These are phyloP conservation scores for Crithidia thermophila DNA, from an alignment of 208 protist genomes.

Conservation along the genomic window DNA sequence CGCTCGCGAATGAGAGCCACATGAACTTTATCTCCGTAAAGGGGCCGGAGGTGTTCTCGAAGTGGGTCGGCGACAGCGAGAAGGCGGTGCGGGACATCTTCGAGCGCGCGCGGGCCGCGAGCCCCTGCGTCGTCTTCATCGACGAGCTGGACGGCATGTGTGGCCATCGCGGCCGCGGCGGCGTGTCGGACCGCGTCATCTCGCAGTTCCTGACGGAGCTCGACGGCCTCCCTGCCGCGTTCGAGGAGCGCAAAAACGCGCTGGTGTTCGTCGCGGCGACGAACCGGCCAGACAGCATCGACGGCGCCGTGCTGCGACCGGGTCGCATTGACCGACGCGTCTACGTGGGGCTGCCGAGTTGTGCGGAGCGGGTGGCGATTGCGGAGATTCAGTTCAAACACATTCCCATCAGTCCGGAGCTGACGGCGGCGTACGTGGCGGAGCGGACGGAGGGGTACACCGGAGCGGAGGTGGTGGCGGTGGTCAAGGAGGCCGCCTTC, in stretches of 20 bases:
- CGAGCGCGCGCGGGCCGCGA: conserved; percentile 36
- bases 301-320: conserved; percentile 91
- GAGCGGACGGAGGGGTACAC: conserved; percentile 82
- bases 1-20: conserved; percentile 96
- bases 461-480: conserved; percentile 93
- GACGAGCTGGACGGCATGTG: conserved; percentile 99
- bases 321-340: conserved; percentile 93
- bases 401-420: conserved; percentile 54
- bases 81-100: conserved; percentile 99
- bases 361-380: conserved; percentile 82
- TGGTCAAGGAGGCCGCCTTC: conserved; percentile 93
- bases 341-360: conserved; percentile 92
- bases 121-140: conserved; percentile 97
- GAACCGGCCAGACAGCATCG: conserved; percentile 91
- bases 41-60: conserved; percentile 98
- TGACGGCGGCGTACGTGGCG: conserved; percentile 64
- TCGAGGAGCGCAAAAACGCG: conserved; percentile 66
- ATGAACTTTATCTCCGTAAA: conserved; percentile 93
- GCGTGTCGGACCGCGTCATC: conserved; percentile 97
- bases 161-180: conserved; percentile 83
- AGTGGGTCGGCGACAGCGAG: conserved; percentile 99
- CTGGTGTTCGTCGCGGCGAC: conserved; percentile 96
- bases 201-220: conserved; percentile 97
- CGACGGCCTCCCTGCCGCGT: conserved; percentile 79
- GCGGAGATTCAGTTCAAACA: conserved; percentile 74